These are phyloP conservation scores for Penicillium robsamsonii DNA, from an alignment of 495 filamentous ascomycete genomes.

Conservation along the genomic window DNA sequence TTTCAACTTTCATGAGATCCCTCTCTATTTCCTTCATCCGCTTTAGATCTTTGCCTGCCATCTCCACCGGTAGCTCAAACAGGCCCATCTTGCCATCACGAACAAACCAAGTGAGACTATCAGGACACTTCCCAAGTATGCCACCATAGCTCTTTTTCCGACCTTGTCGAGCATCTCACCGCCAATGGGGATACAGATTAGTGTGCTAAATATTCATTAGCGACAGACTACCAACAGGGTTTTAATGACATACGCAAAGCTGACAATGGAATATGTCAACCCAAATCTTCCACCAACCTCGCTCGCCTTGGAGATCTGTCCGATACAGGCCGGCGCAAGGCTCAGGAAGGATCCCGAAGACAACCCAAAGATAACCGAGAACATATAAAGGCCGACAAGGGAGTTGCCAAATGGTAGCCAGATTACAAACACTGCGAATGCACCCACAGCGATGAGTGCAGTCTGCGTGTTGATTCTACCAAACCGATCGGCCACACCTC, in stretches of 20 bases:
- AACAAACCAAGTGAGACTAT: conserved; percentile 39
- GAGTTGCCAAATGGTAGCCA: conserved; percentile 59
- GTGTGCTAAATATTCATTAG: conserved; percentile 24
- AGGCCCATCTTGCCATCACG: conserved; percentile 48
- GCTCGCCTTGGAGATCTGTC: conserved; percentile 59
- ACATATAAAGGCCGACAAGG: conserved; percentile 49
- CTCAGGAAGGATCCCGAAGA: conserved; percentile 60
- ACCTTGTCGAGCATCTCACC: conserved; percentile 44
- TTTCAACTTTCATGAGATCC: neutral
- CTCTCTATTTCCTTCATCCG: neutral
- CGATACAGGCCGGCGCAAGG: conserved; percentile 61
- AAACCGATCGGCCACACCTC: conserved; percentile 64
- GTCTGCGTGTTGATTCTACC: conserved; percentile 64
- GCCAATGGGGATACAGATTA: conserved; percentile 42
- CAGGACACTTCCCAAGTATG: conserved; percentile 39
- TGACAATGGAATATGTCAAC: conserved; percentile 63
- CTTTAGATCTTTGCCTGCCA: conserved; percentile 39
- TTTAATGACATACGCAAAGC: conserved; percentile 46
- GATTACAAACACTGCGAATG: conserved; percentile 52
- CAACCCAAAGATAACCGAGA: conserved; percentile 62
- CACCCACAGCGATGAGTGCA: conserved; percentile 39
- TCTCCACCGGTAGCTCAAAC: conserved; percentile 48
- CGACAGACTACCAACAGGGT: neutral
- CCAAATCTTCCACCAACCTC: conserved; percentile 67
- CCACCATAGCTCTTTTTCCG: conserved; percentile 35